A percentile compares a stretch with the other conserved stretches of the same genome.
These are phyloP conservation scores for Aleurites moluccanus DNA, from an alignment of 441 rosid species.

Conservation along the genomic window DNA sequence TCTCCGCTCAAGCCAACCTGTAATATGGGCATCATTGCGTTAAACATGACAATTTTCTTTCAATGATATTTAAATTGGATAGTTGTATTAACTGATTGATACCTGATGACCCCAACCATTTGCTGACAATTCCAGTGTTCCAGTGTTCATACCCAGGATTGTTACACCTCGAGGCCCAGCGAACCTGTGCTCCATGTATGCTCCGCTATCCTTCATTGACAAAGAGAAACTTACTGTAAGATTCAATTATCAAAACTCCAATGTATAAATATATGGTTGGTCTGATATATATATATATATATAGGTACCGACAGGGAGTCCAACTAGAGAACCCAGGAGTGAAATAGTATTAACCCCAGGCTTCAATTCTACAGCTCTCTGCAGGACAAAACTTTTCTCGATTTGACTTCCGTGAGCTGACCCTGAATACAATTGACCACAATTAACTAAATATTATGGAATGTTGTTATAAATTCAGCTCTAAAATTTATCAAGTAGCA, in stretches of 20 bases:
- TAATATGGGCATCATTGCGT: not conserved
- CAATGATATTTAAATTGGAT: not conserved
- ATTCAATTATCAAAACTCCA: not conserved
- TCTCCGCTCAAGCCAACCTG: constrained; percentile 57
- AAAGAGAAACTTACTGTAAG: constrained; percentile 7
- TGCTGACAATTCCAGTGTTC: constrained; percentile 56
- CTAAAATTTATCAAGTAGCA: too few species aligned
- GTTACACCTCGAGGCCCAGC: constrained; percentile 64
- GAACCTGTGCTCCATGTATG: constrained; percentile 66
- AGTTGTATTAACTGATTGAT: not conserved
- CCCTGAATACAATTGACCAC: constrained; percentile 34
- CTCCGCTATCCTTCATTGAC: constrained; percentile 61
- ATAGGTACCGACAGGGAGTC: constrained; percentile 50
- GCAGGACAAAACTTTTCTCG: constrained; percentile 66
- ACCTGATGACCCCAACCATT: constrained; percentile 71
- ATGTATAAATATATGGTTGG: too few species aligned
- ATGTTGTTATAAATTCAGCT: not conserved
- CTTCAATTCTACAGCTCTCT: constrained; percentile 36
- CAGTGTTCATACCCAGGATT: constrained; percentile 67
- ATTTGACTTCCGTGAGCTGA: constrained; percentile 60
- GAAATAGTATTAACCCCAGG: constrained; percentile 45
- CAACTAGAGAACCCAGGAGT: constrained; percentile 44
- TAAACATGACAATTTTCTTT: not conserved
- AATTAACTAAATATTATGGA: constrained; percentile 7
- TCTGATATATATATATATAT: too few species aligned